A percentile compares a stretch with the other conserved stretches of the same genome.
phyloP scores from a whole-genome alignment of 805 yeast species.

The Cephaloascus albidus region DNA sequence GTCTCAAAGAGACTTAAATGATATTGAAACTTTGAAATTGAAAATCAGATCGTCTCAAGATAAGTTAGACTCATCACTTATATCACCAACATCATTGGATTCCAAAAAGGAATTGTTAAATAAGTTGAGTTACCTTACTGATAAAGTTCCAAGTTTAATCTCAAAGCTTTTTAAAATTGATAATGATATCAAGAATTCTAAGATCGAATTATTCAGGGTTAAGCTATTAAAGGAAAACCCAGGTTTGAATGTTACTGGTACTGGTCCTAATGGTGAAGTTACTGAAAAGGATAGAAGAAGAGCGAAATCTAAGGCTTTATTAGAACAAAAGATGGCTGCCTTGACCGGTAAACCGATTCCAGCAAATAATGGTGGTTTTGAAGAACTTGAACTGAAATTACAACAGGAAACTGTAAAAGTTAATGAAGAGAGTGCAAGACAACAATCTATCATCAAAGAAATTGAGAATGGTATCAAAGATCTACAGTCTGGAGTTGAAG shows the following conservation, averaged over 20 bases:
- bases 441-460: conserved; percentile 55
- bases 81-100: conserved; percentile 23
- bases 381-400: conserved; percentile 45
- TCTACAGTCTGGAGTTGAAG: conserved; percentile 40
- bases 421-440: conserved; percentile 43
- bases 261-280: conserved; percentile 80
- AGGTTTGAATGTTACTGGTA: conserved; percentile 56
- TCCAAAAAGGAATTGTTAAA: conserved; percentile 43
- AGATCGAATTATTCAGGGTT: conserved; percentile 52
- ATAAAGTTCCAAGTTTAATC: conserved; percentile 64
- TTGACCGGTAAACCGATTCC: conserved; percentile 67
- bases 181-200: conserved; percentile 56
- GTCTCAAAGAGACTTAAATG: conserved; percentile 33
- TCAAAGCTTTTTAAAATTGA: conserved; percentile 55
- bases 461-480: conserved; percentile 64
- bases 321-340: conserved; percentile 86
- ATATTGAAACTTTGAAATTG: conserved; percentile 55
- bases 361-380: conserved; percentile 27
- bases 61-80: conserved; percentile 17
- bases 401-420: conserved; percentile 42
- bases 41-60: conserved; percentile 42
- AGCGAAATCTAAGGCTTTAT: conserved; percentile 68
- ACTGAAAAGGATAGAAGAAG: conserved; percentile 79
- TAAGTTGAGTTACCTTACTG: conserved; percentile 56
- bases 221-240: conserved; percentile 57